Percentiles rank a stretch among this genome's conserved stretches.
phyloP scores from a whole-genome alignment of 176 grass and related monocot species.

The Oryza nivara region DNA sequence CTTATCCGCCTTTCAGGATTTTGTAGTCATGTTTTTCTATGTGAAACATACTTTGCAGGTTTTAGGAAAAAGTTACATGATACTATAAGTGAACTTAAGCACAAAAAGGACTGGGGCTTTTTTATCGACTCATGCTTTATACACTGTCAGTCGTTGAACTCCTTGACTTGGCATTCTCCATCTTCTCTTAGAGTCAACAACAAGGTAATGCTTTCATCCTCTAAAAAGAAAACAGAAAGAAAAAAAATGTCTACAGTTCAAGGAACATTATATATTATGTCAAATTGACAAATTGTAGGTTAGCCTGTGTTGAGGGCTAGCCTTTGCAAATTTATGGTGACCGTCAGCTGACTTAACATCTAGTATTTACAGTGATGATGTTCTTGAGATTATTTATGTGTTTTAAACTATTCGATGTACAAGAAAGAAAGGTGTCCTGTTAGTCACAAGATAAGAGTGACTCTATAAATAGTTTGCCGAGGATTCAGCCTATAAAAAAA shows the following conservation, averaged over 20 bases:
- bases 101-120: constrained; percentile 68
- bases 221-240: neutral
- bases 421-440: neutral
- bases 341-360: neutral
- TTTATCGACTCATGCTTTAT: constrained; percentile 79
- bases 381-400: neutral
- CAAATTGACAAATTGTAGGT: neutral
- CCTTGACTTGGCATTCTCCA: constrained; percentile 68
- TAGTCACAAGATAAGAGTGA: neutral
- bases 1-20: neutral
- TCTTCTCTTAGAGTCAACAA: constrained; percentile 65
- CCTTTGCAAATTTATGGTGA: constrained; percentile 4
- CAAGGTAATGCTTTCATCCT: constrained; percentile 42
- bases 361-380: neutral
- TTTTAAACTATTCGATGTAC: constrained; percentile 19
- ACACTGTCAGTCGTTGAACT: constrained; percentile 69
- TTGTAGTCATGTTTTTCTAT: neutral
- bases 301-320: neutral
- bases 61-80: constrained; percentile 60
- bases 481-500: neutral
- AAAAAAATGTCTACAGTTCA: neutral
- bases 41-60: constrained; percentile 43
- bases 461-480: neutral
- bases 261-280: neutral
- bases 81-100: constrained; percentile 44